Base-by-base conservation (phyloP, 768 basidiomycete species). In the Russula vinacea region DNA sequence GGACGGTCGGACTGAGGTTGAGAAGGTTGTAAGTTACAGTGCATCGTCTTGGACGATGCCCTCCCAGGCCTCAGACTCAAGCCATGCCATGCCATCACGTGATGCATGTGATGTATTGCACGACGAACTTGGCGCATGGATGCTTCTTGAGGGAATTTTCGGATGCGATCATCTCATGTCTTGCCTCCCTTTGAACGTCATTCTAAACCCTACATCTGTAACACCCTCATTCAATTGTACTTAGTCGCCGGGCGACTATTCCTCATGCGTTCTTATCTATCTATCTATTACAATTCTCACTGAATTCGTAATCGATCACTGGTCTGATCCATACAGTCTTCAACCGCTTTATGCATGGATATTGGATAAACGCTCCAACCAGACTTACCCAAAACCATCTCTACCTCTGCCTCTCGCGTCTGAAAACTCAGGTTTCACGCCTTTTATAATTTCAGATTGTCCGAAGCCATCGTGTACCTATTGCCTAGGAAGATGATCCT, bases 281-380 rank as follows among this genome's bases (percentile, higher is more conserved):
- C 16, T 37, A 13, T 56, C 37, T 54, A 32, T 14, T 65, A 16
- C 59, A 60, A 44, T 44, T 51, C 53, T 66, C 14, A 10, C 35
- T 24, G 65, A 50, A 50, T 42, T 56, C 65, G 56, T 44, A 35
- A 60, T 37, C 49, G n/a, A n/a, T n/a, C n/a, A 58, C n/a, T 68
- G 67, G 67, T 59, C 54, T 32, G 67, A 68, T 47, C 67, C 67
- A 8, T 68, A 68, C 26, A 60, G 56, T 19, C 65, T 68, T 19
- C 67, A 59, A 57, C 65, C 61, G 44, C 60, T 67, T 53, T 63
- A 62, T 32, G 56, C 54, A 4, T 58, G n/a, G n/a, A n/a, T n/a
- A n/a, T n/a, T n/a, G n/a, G n/a, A n/a, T n/a, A n/a, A n/a, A 62
- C 50, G 32, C 58, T 40, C 65, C 32, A 39, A n/a, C 44, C 42